A percentile compares a stretch with the other conserved stretches of the same genome.
Evolutionary conservation across 352 stramenopile genomes (phyloP).

Genomic region (Pythium aquatile): DNA sequence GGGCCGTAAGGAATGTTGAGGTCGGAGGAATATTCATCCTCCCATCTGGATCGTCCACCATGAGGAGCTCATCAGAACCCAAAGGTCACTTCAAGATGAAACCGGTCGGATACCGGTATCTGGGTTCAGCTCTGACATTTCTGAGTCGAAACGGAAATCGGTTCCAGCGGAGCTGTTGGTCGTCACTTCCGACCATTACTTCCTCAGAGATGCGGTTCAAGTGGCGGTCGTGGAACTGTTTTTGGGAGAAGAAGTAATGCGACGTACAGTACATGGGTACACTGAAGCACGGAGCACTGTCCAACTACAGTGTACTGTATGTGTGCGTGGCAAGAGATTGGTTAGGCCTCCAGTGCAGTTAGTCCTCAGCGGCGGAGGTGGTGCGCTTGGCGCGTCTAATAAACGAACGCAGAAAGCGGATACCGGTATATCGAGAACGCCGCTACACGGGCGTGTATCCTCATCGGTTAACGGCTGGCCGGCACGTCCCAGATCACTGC

Average conservation of each 20-base stretch:
- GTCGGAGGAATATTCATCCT: background rate
- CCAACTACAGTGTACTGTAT: background rate
- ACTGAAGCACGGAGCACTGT: background rate
- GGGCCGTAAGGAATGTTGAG: background rate
- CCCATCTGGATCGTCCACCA: background rate
- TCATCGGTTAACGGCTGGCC: too few species aligned
- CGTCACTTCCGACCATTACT: background rate
- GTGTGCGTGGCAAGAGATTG: background rate
- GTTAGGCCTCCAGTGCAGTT: too few species aligned
- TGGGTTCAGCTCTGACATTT: background rate
- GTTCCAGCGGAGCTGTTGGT: background rate
- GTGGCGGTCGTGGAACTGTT: background rate
- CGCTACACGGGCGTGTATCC: too few species aligned
- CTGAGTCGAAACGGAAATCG: background rate
- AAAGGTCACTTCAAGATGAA: background rate
- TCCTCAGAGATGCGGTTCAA: background rate
- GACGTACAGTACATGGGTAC: background rate
- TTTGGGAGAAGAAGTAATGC: background rate
- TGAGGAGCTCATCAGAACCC: background rate
- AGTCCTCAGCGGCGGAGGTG: too few species aligned
- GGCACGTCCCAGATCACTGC: too few species aligned
- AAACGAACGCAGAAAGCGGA: too few species aligned
- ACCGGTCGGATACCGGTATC: constrained; percentile 4
- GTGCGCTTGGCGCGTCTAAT: too few species aligned
- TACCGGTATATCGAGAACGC: too few species aligned